phyloP scores from a whole-genome alignment of 2,329 filamentous ascomycete species.

The Diplodia intermedia region DNA sequence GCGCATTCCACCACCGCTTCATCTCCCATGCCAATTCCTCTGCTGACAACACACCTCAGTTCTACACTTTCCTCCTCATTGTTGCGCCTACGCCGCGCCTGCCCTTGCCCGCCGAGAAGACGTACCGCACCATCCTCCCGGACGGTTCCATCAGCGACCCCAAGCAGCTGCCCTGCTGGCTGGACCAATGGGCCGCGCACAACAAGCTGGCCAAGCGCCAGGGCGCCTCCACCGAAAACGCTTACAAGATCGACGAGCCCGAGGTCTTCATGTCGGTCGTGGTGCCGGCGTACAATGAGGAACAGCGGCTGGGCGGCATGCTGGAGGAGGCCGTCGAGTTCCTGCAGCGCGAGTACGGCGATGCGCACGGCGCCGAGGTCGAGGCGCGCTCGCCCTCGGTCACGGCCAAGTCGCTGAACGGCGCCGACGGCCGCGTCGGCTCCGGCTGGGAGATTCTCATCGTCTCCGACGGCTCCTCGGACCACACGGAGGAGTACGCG shows the following conservation, averaged over 20 bases:
- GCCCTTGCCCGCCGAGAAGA: slow-evolving; percentile 79
- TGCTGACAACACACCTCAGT: slow-evolving; percentile 49
- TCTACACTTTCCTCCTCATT: slow-evolving; percentile 72
- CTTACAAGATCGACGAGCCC: slow-evolving; percentile 71
- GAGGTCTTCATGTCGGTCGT: slow-evolving; percentile 90
- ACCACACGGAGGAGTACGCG: slow-evolving; percentile 80
- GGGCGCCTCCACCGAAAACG: slow-evolving; percentile 49
- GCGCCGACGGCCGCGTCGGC: slow-evolving; percentile 34
- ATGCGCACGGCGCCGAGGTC: slow-evolving; percentile 42
- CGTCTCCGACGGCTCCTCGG: slow-evolving; percentile 86
- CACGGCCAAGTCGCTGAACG: slow-evolving; percentile 40
- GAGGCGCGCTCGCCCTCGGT: slow-evolving; percentile 34
- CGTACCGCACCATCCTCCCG: slow-evolving; percentile 76
- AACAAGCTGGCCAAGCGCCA: slow-evolving; percentile 51
- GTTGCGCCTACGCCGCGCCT: slow-evolving; percentile 82
- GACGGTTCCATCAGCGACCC: slow-evolving; percentile 64
- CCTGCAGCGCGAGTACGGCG: slow-evolving; percentile 77
- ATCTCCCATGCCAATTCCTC: slow-evolving; percentile 22
- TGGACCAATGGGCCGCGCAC: slow-evolving; percentile 74
- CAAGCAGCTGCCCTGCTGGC: slow-evolving; percentile 81
- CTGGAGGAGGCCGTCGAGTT: slow-evolving; percentile 90
- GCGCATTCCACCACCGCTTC: slow-evolving; percentile 4
- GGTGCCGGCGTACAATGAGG: slow-evolving; percentile 94
- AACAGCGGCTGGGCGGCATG: slow-evolving; percentile 80
- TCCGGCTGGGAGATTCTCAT: slow-evolving; percentile 90